phyloP scores from a whole-genome alignment of 1,284 basidiomycete species.

The Mycena citricolor region DNA sequence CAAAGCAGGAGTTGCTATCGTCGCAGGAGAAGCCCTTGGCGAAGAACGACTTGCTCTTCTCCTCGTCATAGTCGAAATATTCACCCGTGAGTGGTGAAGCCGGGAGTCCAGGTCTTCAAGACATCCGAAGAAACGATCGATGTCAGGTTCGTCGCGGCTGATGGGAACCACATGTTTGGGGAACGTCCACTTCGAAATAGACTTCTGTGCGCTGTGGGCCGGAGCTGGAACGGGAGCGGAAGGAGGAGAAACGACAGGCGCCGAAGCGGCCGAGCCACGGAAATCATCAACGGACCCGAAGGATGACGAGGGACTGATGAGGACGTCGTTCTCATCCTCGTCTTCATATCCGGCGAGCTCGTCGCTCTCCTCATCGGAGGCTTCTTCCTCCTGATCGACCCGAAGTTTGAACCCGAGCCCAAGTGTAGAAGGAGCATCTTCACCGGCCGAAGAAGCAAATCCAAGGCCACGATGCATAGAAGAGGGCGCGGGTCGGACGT shows the following conservation, averaged over 20 bases:
- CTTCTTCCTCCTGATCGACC: constrained; percentile 53
- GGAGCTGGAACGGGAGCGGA: constrained; percentile 35
- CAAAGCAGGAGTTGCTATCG: constrained; percentile 31
- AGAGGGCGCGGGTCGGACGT: constrained; percentile 24
- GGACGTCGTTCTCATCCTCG: constrained; percentile 59
- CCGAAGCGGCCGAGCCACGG: constrained; percentile 22
- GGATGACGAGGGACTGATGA: constrained; percentile 46
- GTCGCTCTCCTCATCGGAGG: constrained; percentile 49
- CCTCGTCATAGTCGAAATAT: constrained; percentile 28
- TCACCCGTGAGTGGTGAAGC: constrained; percentile 30
- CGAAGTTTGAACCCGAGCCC: constrained; percentile 47
- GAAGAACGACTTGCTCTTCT: constrained; percentile 59
- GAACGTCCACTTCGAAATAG: constrained; percentile 74
- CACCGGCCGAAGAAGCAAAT: constrained; percentile 66
- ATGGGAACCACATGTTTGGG: constrained; percentile 40
- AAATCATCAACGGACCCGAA: constrained; percentile 56
- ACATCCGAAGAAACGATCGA: constrained; percentile 75
- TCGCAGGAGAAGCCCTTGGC: constrained; percentile 46
- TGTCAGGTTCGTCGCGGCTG: constrained; percentile 35
- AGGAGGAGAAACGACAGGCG: constrained; percentile 29
- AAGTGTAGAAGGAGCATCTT: constrained; percentile 44
- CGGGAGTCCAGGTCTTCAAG: constrained; percentile 57
- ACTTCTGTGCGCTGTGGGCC: constrained; percentile 38
- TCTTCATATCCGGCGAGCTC: constrained; percentile 67
- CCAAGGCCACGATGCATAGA: constrained; percentile 43